Evolutionary conservation across 805 yeast genomes (phyloP), one percentile per base, ranked within the genome.

Genomic region (Candida dendrica): DNA sequence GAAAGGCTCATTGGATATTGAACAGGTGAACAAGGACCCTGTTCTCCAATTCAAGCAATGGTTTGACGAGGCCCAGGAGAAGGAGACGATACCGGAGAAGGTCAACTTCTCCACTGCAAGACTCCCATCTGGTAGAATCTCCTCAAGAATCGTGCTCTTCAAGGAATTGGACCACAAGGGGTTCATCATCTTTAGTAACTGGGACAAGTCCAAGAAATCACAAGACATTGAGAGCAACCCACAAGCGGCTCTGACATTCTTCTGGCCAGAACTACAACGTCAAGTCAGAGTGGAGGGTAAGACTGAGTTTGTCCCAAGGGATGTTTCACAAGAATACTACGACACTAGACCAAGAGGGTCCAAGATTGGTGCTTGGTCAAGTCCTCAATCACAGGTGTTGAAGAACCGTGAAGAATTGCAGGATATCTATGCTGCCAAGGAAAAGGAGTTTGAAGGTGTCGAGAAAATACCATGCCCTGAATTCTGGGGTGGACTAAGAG

Each of bases 361-460:
- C 26, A 81, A 84, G 58, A 79, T 93, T 47, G 98, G 98, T 26
- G 98, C 98, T 0, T 90, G 96, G 95, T 84, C 97, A 0, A 82
- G 95, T 24, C 95, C 95, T 4, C 98, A 93, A 68, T 78, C 90
- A 29, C 70, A 74, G 41, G 71, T 68, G 3, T 69, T 90, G 31
- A 53, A 58, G 13, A 61, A 68, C 35, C 71, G 96, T 48, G 75
- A 75, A 14, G 84, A 77, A 51, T 74, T 91, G 46, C 84, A 89
- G 31, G 54, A 58, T 0, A 53, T 71, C 14, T 77, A 77, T 40
- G 56, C 61, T 10, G 58, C 67, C 22, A 72, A 66, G 46, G 80
- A 71, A 42, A 64, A 72, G 42, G 71, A 78, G 58, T 87, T 86
- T 47, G 75, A 78, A 47, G 79, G 72, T 34, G 60, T 64, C 34